A percentile compares a stretch with the other conserved stretches of the same genome.
phyloP scores from a whole-genome alignment of 805 yeast species.

The Saturnispora ahearnii region DNA sequence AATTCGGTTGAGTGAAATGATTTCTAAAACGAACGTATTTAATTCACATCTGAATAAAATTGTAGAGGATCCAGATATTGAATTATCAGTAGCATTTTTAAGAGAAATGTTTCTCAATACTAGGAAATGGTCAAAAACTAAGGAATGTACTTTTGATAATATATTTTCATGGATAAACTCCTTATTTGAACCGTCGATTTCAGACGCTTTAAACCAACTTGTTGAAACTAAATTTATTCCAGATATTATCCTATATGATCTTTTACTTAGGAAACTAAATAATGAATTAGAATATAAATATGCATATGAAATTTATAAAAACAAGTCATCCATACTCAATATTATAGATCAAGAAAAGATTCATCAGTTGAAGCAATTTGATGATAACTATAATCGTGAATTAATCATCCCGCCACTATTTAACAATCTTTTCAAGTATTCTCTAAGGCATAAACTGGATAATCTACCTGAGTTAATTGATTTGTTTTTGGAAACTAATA shows the following conservation, averaged over 20 bases:
- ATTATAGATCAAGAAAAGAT: conserved; percentile 24
- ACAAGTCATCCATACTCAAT: conserved; percentile 14
- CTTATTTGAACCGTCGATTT: conserved; percentile 18
- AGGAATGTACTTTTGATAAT: conserved; percentile 15
- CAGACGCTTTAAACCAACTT: conserved; percentile 14
- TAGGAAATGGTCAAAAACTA: conserved; percentile 15
- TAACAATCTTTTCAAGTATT: conserved; percentile 19
- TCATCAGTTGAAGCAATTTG: conserved; percentile 17
- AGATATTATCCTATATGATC: conserved; percentile 22
- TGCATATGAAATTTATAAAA: conserved; percentile 19
- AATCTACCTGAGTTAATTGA: conserved; percentile 18
- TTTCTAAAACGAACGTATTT: conserved; percentile 1
- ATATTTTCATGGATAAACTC: conserved; percentile 23
- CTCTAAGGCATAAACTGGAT: conserved; percentile 18
- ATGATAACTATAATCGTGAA: conserved; percentile 12
- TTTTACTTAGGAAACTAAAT: conserved; percentile 21
- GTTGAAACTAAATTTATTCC: conserved; percentile 17
- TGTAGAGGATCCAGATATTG: conserved; percentile 8
- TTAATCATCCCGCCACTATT: conserved; percentile 23
- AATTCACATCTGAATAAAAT: conserved; percentile 1
- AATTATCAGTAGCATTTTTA: conserved; percentile 6
- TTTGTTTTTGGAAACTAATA: conserved; percentile 13
- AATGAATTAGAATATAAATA: conserved; percentile 21
- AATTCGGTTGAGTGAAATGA: neutral
- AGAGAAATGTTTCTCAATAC: conserved; percentile 16